phyloP scores from a whole-genome alignment of 805 yeast genomes.

The Candida gorgasii region DNA sequence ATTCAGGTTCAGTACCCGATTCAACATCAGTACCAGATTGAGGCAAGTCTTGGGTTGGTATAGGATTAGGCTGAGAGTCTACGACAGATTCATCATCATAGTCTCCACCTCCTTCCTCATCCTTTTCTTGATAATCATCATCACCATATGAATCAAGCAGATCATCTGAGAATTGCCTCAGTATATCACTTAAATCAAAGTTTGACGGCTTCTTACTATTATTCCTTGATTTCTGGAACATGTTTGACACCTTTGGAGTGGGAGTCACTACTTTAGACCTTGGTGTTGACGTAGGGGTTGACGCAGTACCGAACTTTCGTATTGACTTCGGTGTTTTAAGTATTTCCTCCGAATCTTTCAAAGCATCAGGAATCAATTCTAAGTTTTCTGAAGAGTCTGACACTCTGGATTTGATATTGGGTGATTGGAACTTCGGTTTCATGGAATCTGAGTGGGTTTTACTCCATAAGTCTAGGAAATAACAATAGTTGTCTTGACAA shows the following conservation, averaged over 20 bases:
- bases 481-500: slow-evolving; percentile 12
- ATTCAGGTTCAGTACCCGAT: slow-evolving; percentile 3
- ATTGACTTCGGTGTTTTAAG: not conserved
- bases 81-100: not conserved
- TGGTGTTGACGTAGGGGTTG: not conserved
- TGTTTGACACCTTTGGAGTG: not conserved
- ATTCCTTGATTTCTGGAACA: not conserved
- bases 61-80: slow-evolving; percentile 5
- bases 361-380: slow-evolving; percentile 1
- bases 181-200: slow-evolving; percentile 7
- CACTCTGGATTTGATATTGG: not conserved
- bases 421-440: not conserved
- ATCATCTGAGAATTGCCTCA: slow-evolving; percentile 6
- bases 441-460: not conserved
- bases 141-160: slow-evolving; percentile 5
- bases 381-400: slow-evolving; percentile 1
- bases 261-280: not conserved
- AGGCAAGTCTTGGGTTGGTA: not conserved
- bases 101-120: not conserved
- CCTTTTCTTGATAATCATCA: not conserved
- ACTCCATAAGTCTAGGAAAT: slow-evolving; percentile 2
- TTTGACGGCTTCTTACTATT: not conserved
- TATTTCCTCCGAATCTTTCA: not conserved
- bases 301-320: not conserved
- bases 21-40: not conserved